Base-by-base conservation (phyloP, 805 yeast species). In the Starmerella apis region DNA sequence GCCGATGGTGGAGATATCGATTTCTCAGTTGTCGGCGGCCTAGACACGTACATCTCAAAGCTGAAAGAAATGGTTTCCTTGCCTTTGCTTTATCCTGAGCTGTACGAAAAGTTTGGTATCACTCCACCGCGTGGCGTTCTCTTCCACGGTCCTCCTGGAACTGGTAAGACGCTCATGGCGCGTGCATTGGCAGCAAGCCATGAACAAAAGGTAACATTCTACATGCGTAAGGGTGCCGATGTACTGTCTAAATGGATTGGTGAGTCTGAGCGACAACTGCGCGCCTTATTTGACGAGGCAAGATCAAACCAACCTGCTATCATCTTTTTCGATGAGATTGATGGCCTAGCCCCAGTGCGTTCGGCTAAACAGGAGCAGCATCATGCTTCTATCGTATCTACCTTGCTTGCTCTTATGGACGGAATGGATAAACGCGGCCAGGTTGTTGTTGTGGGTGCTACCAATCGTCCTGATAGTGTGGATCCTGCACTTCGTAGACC, bases 391-490 rank as follows among this genome's bases (percentile, higher is more conserved):
- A 92, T 92, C 52, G 98, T 92, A 2, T 87, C 96, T 4, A 92
- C 98, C 0, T 69, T 92, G 60, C 75, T 92, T 56, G 97, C 98
- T 0, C 70, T 92, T 47, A 92, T 92, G 98, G 98, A 92, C 66
- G 98, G 98, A 60, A 92, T 92, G 97, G 97, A 90, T 64, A 87
- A 87, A 59, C 78, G 97, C 64, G 98, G 98, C 7, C 97, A 92
- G 64, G 97, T 92, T 18, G 90, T 92, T 56, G 96, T 92, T 2
- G 88, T 92, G 59, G 98, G 98, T 52, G 98, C 98, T 1, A 92
- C 98, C 0, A 92, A 92, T 67, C 73, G 98, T 62, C 98, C 98
- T 0, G 97, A 92, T 67, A 84, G 96, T 0, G 85, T 92, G n/a
- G 98, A 92, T 66, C 96, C 98, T 1, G 98, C 98, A 0, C 72